A percentile compares a stretch with the other conserved stretches of the same genome.
phyloP scores from a whole-genome alignment of 148 eudicot genomes.

The Chenopodium formosanum region DNA sequence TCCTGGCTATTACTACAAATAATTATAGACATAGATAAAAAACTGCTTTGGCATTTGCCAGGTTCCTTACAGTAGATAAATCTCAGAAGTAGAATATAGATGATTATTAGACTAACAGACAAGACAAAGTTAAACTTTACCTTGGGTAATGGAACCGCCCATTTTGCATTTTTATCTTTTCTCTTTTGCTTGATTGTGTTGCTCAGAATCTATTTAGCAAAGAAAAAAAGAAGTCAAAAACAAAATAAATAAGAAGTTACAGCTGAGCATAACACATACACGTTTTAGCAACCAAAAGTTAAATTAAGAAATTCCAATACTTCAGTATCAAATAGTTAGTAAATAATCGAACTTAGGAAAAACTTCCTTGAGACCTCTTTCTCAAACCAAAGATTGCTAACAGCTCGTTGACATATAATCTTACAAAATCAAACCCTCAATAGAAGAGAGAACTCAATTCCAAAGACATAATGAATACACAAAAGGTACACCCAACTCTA shows the following conservation, averaged over 20 bases:
- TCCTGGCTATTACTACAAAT: not conserved
- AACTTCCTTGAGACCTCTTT: not conserved
- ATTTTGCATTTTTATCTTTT: slow-evolving; percentile 95
- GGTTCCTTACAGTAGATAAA: not conserved
- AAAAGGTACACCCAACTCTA: not conserved
- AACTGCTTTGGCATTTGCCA: not conserved
- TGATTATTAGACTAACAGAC: not conserved
- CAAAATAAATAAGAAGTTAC: not conserved
- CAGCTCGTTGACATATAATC: not conserved
- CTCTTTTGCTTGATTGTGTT: slow-evolving; percentile 96
- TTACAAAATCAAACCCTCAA: not conserved
- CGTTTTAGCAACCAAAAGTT: not conserved
- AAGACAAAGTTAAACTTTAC: slow-evolving; percentile 28
- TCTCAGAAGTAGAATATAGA: not conserved
- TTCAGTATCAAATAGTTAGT: not conserved
- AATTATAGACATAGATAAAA: not conserved
- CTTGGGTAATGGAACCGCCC: slow-evolving; percentile 99
- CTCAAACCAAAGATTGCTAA: not conserved
- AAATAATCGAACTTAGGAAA: not conserved
- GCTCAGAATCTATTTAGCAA: slow-evolving; percentile 63
- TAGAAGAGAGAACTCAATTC: not conserved
- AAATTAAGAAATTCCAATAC: not conserved
- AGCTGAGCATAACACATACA: not conserved
- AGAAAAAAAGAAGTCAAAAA: not conserved
- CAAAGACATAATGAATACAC: not conserved